A percentile compares a stretch with the other conserved stretches of the same genome.
phyloP scores from a whole-genome alignment of 169 alveolate genomes.

The Cyclospora cayetanensis region DNA sequence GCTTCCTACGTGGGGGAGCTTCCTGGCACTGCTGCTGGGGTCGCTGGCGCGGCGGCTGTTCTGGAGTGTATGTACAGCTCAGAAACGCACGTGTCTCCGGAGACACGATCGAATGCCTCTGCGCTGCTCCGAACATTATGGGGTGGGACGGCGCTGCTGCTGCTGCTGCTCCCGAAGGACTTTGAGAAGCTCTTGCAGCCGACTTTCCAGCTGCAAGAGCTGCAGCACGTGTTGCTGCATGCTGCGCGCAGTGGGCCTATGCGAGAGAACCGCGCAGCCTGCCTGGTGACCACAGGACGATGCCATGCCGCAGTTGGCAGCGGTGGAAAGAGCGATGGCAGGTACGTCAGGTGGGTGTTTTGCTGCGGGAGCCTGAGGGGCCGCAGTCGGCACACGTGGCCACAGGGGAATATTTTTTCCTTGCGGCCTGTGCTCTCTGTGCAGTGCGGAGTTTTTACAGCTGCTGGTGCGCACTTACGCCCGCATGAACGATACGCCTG shows the following conservation, averaged over 20 bases:
- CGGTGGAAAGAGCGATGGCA: not conserved
- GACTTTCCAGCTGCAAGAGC: not conserved
- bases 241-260: too few species aligned
- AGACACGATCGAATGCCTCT: not conserved
- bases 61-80: not conserved
- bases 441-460: conserved; percentile 13
- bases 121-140: not conserved
- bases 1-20: not conserved
- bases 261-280: not conserved
- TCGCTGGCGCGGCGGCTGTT: not conserved
- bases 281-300: not conserved
- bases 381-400: not conserved
- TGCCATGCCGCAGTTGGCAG: not conserved
- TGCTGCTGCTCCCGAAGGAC: conserved; percentile 7
- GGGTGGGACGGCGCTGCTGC: not conserved
- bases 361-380: not conserved
- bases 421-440: not conserved
- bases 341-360: not conserved
- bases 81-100: not conserved
- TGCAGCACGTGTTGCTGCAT: conserved; percentile 26
- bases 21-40: not conserved
- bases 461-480: conserved; percentile 25
- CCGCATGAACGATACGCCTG: conserved; percentile 2
- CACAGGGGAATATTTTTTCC: not conserved
- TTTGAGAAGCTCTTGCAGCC: not conserved